Base-by-base conservation (phyloP, 768 basidiomycete species). In the Tylopilus vinaceipallidus region DNA sequence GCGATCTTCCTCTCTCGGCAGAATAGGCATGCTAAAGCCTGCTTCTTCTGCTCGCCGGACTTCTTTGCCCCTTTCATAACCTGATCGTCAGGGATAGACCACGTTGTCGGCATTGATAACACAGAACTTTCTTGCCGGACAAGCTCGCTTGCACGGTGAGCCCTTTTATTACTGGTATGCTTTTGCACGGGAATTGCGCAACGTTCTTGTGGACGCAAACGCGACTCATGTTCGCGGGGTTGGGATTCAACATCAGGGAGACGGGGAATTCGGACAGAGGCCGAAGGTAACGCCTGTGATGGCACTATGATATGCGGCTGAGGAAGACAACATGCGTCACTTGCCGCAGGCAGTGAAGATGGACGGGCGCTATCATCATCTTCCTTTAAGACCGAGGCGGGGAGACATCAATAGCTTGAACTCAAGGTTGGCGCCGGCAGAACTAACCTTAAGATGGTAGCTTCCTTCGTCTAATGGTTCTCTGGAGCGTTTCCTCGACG, bases 1-100 rank as follows among this genome's bases (percentile, higher is more conserved):
- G 75, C 75, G 57, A 78, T 78, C 63, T 78, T 78, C 52, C 76
- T 64, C 64, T 75, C 74, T 50, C 76, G 66, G 53, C 76, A 78
- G 64, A 78, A 78, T 44, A 73, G 60, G 50, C 76, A 78, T 48
- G 73, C 74, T 47, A 77, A 66, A 47, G 71, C 72, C 47, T 76
- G 75, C 63, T 75, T 75, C 64, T 73, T 72, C 62, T 74, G 68
- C 29, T 68, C 66, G 19, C 68, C 66, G 38, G 60, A 54, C 58
- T 64, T 70, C 66, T 68, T 70, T 26, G 52, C n/a, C 36, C 52
- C 58, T 64, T 68, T 68, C 45, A 62, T 60, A 46, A 48, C 51
- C 11, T 66, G 60, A 57, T 68, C 68, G 54, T 65, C 66, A 58
- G 66, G 62, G 67, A 55, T 59, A 13, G 66, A 2, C 68, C 68